Evolutionary conservation across 2,329 filamentous ascomycete genomes (phyloP).

Genomic region (Penicillium sp.): DNA sequence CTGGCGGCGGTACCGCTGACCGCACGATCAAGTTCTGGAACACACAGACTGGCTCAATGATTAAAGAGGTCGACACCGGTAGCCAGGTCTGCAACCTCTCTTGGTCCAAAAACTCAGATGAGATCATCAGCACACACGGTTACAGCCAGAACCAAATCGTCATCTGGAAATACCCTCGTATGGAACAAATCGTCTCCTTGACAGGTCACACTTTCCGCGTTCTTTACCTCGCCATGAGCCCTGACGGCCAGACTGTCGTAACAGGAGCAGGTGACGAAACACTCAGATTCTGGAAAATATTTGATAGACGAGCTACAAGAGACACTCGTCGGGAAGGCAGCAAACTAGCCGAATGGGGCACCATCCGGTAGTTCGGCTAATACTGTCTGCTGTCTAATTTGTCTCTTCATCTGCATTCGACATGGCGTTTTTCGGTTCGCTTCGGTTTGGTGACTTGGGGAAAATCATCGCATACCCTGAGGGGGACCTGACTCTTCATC

Average conservation of each 20-base stretch:
- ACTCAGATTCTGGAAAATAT: conserved; percentile 93
- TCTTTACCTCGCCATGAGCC: conserved; percentile 94
- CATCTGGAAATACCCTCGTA: conserved; percentile 98
- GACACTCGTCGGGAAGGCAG: conserved; percentile 65
- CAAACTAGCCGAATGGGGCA: conserved; percentile 74
- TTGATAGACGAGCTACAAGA: conserved; percentile 75
- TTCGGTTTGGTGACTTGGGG: conserved; percentile 18
- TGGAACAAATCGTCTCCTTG: conserved; percentile 93
- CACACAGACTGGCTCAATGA: conserved; percentile 74
- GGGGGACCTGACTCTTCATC: conserved; percentile 19
- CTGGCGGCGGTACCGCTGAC: conserved; percentile 92
- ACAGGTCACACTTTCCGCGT: conserved; percentile 97
- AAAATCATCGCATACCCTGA: conserved; percentile 28
- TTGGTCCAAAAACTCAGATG: conserved; percentile 96
- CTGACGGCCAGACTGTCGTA: conserved; percentile 88
- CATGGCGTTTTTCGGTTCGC: conserved; percentile 34
- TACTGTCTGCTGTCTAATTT: conserved; percentile 11
- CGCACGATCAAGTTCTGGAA: conserved; percentile 98
- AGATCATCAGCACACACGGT: conserved; percentile 94
- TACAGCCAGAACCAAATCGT: conserved; percentile 99
- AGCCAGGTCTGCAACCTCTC: conserved; percentile 98
- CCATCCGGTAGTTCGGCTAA: conserved; percentile 60
- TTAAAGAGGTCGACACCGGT: conserved; percentile 91
- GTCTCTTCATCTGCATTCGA: conserved; percentile 35
- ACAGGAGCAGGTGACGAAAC: conserved; percentile 97